Evolutionary conservation across 2,329 filamentous ascomycete species (phyloP), one percentile per base, ranked within the genome.

Genomic region (Trichophyton simii): DNA sequence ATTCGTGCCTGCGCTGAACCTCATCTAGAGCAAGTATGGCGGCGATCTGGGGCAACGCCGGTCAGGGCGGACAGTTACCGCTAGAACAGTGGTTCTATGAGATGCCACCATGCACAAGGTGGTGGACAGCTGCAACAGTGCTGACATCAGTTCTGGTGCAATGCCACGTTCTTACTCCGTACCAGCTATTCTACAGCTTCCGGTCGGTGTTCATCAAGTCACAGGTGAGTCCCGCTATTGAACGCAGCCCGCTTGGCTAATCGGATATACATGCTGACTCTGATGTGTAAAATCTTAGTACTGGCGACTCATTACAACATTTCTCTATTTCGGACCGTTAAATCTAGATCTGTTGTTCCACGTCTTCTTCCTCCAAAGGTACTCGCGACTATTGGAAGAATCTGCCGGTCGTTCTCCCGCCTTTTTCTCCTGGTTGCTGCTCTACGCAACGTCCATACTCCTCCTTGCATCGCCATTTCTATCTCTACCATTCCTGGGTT

Each of bases 21-120:
- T n/a, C n/a, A 36, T 25, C 9, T 22, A 22, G 25, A 54, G 8
- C 57, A 57, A 69, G 63, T 55, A 77, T 77, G 76, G 76, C 75
- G 61, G 75, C 73, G 52, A 67, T 78, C 46, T 77, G 74, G 70
- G 76, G 73, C 36, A 76, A 59, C 52, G 76, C 72, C 57, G 75
- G 71, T 13, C 75, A 77, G 61, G 77, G 78, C 65, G 79, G 79
- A 61, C 81, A 83, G 65, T 80, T 96, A 70, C 94, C 92, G 48
- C 82, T 99, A 6, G 94, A 97, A 76, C 87, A 92, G 67, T 99
- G 94, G 94, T 97, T 96, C 76, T 96, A 90, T 82, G 94, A 99
- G 75, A 96, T 96, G 88, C 94, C 94, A 2, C 85, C 94, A 28
- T 95, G 91, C 75, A 99, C 94, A 42, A 82, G 94, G 64, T 95